Evolutionary conservation across 2,329 filamentous ascomycete species (phyloP).

Genomic region (Metarhizium album): DNA sequence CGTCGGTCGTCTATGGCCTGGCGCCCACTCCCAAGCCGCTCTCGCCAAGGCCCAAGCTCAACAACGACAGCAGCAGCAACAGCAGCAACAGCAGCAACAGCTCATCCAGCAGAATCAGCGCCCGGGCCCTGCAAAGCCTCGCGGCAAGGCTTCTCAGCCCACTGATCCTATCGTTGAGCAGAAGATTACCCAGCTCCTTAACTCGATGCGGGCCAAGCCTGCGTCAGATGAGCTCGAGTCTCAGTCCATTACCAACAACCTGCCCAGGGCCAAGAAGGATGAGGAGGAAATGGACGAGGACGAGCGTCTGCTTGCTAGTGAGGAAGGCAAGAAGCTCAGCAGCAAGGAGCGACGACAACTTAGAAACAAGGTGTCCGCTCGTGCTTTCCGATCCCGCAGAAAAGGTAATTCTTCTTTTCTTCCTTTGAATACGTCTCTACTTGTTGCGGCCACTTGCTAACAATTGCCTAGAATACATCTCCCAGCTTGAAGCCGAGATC

Average conservation of each 20-base stretch:
- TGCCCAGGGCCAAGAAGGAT: conserved; percentile 74
- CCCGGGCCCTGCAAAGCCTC: conserved; percentile 38
- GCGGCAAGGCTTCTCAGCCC: conserved; percentile 39
- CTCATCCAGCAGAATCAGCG: conserved; percentile 32
- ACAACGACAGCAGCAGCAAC: conserved; percentile 42
- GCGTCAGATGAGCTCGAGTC: conserved; percentile 34
- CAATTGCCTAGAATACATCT: conserved; percentile 70
- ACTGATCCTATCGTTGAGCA: conserved; percentile 72
- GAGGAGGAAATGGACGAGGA: conserved; percentile 99
- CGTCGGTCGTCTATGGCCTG: conserved; percentile 74
- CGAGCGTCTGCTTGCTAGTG: conserved; percentile 83
- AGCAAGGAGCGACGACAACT: conserved; percentile 95
- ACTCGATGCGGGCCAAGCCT: conserved; percentile 77
- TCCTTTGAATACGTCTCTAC: neutral
- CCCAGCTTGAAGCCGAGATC: conserved; percentile 84
- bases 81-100: conserved; percentile 21
- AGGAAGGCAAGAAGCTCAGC: conserved; percentile 98
- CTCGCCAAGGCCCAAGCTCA: conserved; percentile 62
- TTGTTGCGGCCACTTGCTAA: neutral
- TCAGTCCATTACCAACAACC: conserved; percentile 48
- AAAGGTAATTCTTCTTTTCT: conserved; percentile 57
- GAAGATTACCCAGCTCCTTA: conserved; percentile 84
- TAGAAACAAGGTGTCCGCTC: conserved; percentile 97
- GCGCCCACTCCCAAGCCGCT: conserved; percentile 85
- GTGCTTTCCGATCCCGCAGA: conserved; percentile 92